A percentile compares a stretch with the other conserved stretches of the same genome.
phyloP scores from a whole-genome alignment of 805 yeast species.

The Pichia pseudocactophila region DNA sequence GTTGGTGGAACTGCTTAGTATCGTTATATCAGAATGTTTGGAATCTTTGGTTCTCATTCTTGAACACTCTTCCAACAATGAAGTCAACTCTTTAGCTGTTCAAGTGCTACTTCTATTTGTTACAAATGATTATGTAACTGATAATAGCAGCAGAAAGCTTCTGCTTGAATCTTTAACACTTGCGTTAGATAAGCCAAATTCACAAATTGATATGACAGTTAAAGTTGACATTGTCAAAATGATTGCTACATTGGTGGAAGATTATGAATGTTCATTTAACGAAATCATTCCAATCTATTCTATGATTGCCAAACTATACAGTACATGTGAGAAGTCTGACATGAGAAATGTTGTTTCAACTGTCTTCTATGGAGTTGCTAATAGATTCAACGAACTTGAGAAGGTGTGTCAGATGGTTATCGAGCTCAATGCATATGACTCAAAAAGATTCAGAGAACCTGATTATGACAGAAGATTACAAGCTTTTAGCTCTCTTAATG shows the following conservation, averaged over 20 bases:
- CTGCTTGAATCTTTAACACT: constrained; percentile 49
- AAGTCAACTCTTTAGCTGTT: constrained; percentile 44
- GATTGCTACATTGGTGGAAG: constrained; percentile 44
- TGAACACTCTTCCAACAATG: constrained; percentile 32
- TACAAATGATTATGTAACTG: constrained; percentile 49
- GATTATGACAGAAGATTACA: constrained; percentile 70
- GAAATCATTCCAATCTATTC: constrained; percentile 33
- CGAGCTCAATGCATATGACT: constrained; percentile 64
- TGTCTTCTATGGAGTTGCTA: constrained; percentile 53
- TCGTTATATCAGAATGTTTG: constrained; percentile 51
- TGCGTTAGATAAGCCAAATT: constrained; percentile 50
- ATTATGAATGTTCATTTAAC: constrained; percentile 43
- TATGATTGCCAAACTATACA: constrained; percentile 38
- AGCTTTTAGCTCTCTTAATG: constrained; percentile 61
- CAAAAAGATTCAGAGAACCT: constrained; percentile 54
- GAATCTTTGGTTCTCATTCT: constrained; percentile 42
- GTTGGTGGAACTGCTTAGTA: constrained; percentile 40
- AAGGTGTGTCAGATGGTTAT: constrained; percentile 43
- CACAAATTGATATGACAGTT: constrained; percentile 41
- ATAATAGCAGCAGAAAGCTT: constrained; percentile 41
- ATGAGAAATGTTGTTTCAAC: constrained; percentile 53
- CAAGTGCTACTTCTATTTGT: constrained; percentile 43
- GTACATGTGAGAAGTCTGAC: constrained; percentile 47
- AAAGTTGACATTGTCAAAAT: constrained; percentile 51
- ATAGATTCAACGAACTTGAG: constrained; percentile 34